Base-by-base conservation (phyloP, 2,329 filamentous ascomycete species). In the Pestalotiopsis sp. region DNA sequence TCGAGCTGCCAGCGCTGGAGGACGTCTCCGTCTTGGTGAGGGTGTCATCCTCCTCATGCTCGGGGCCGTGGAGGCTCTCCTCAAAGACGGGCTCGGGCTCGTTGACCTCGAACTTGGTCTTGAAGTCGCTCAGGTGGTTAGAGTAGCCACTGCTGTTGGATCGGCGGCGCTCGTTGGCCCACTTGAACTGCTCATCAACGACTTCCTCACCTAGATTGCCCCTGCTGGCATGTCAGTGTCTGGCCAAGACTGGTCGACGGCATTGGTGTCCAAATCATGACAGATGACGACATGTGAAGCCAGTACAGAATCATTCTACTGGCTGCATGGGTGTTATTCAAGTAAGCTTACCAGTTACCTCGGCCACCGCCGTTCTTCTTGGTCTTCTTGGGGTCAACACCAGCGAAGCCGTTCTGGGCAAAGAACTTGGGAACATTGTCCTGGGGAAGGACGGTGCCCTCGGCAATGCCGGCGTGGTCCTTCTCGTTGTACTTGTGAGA, bases 361-460 rank as follows among this genome's bases (percentile, higher is more conserved):
- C 93, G 94, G 73, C 95, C 95, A 73, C 88, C 92, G 71, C 95
- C 95, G 77, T 97, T 93, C 86, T 99, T 99, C 90, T 99, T 99
- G 78, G 92, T 91, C 86, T 97, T 96, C 81, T 93, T 94, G 70
- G 96, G 95, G 77, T 97, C 93, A 73, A 86, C 85, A 77, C 94
- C 94, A 75, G 89, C 85, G 78, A 92, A 91, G 73, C 95, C 95
- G 69, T 89, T 83, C 84, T 98, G 98, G 81, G 89, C 94, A 80
- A 98, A 98, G 88, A 92, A 98, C 77, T 94, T 93, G 77, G 96
- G 95, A 35, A 97, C 83, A 75, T 91, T 88, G 73, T 96, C 92
- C 71, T 92, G 86, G 66, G 89, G 85, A 64, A 85, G 80, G 70
- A 88, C 90, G 68, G 88, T 90, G 78, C 92, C 92, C 75, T 96